Percentiles rank a stretch among this genome's conserved stretches.
phyloP scores from a whole-genome alignment of 768 basidiomycete species.

The Mycena belliarum region DNA sequence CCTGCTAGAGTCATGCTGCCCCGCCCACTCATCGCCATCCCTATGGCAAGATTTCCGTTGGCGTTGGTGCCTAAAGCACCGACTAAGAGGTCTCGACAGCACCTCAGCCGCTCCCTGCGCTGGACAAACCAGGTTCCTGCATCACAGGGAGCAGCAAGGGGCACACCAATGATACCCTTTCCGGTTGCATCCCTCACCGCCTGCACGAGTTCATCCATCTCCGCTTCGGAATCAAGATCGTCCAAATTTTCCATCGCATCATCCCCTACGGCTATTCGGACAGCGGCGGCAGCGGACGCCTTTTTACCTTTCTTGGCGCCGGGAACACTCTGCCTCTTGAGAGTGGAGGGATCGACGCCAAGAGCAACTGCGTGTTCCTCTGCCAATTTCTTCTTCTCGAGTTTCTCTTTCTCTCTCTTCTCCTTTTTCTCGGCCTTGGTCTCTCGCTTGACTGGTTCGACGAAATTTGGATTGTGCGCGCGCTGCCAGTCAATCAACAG shows the following conservation, averaged over 20 bases:
- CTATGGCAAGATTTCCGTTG: conserved; percentile 33
- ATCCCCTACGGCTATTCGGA: conserved; percentile 54
- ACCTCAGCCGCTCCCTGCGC: conserved; percentile 64
- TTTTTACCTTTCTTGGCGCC: conserved; percentile 69
- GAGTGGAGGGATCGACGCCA: conserved; percentile 47
- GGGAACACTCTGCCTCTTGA: conserved; percentile 44
- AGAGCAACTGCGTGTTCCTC: conserved; percentile 68
- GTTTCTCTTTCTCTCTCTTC: conserved; percentile 76
- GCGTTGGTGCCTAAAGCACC: conserved; percentile 50
- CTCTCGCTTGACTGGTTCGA: conserved; percentile 84
- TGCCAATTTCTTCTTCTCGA: conserved; percentile 77
- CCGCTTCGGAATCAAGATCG: conserved; percentile 82
- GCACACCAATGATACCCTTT: conserved; percentile 60
- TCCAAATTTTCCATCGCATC: conserved; percentile 72
- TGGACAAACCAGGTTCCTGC: conserved; percentile 82
- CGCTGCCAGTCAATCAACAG: conserved; percentile 92
- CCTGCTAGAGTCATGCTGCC: conserved; percentile 30
- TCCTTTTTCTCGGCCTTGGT: conserved; percentile 88
- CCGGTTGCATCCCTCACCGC: conserved; percentile 58
- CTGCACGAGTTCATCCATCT: conserved; percentile 72
- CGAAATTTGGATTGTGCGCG: conserved; percentile 83
- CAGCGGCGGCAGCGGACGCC: conserved; percentile 51
- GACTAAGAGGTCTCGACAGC: conserved; percentile 58
- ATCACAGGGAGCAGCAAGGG: conserved; percentile 73
- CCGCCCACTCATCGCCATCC: conserved; percentile 27